Evolutionary conservation across 1,284 basidiomycete species (phyloP), one percentile per base, ranked within the genome.

Genomic region (Exobasidium cylindrosporum): DNA sequence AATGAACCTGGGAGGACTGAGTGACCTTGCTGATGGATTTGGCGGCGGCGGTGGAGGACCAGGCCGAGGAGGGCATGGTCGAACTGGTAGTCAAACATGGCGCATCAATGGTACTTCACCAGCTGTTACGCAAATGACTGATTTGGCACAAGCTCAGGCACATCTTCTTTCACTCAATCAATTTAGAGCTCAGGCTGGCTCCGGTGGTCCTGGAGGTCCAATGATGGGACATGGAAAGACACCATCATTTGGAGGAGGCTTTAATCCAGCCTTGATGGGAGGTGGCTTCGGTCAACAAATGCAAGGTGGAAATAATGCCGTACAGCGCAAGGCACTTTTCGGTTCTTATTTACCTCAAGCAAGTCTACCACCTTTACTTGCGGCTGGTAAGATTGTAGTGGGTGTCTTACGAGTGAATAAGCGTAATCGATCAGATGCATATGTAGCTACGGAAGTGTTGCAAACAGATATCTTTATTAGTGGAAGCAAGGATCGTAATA

Each of bases 301-400:
- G 78, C 32, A 29, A 54, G 57, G 91, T 73, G 87, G 91, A 80
- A 64, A 67, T 14, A 64, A 58, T 0, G 88, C 87, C 45, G 91
- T 91, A 35, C 92, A 96, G 82, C 90, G 96, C 82, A 98, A 98
- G 84, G 97, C 93, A 46, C 86, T 99, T 55, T 99, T 99, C 78
- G 96, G 96, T 68, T 96, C 95, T 61, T 99, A 99, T 80, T 87
- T 99, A 61, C 96, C 96, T 57, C 95, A 97, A 81, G 94, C 94
- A 7, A 96, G 93, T 46, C 86, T 99, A 50, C 95, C 96, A 30
- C 95, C 95, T 54, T 87, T 99, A 64, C 86, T 99, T 57, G 90
- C 91, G n/a, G 94, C 96, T 17, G 96, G 95, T 55, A 98, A 98
- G 83, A 85, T 99, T 53, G 96, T 99, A 63, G 94, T 98, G 61